These are phyloP conservation scores for Rhododendron vialii DNA, from an alignment of 148 eudicot species.

Conservation along the genomic window DNA sequence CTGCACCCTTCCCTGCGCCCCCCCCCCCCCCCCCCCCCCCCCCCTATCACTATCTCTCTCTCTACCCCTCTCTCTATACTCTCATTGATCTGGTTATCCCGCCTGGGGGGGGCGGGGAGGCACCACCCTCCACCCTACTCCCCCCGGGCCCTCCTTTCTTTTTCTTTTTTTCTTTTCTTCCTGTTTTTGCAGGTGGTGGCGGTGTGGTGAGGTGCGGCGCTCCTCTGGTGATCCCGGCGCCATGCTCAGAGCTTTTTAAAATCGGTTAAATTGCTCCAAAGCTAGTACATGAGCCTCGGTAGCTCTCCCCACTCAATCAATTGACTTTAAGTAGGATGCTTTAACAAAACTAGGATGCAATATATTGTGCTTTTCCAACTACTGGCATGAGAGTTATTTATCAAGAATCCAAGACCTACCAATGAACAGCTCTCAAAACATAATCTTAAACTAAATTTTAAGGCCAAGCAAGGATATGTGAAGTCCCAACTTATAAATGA, in stretches of 20 bases:
- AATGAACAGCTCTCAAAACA: background rate
- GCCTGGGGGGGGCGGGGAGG: no score
- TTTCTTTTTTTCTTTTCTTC: no score
- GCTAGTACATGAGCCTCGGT: background rate
- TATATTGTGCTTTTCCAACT: background rate
- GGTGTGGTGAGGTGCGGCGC: no score
- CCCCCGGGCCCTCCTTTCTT: no score
- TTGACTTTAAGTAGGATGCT: background rate
- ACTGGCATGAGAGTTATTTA: background rate
- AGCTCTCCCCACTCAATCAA: background rate
- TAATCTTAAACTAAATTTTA: background rate
- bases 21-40: no score
- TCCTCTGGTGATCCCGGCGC: no score
- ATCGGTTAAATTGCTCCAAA: background rate
- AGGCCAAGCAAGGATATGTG: slow-evolving; percentile 1
- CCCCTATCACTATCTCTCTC: no score
- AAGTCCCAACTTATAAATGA: slow-evolving; percentile 14
- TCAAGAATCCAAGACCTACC: slow-evolving; percentile 5
- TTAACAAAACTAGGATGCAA: background rate
- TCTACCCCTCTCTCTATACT: no score
- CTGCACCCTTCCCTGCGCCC: no score
- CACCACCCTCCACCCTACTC: no score
- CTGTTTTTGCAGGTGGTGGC: no score
- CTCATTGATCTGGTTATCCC: no score
- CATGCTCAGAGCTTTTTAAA: background rate